These are phyloP conservation scores for Monosporozyma unispora DNA, from an alignment of 805 yeast species.

Conservation along the genomic window DNA sequence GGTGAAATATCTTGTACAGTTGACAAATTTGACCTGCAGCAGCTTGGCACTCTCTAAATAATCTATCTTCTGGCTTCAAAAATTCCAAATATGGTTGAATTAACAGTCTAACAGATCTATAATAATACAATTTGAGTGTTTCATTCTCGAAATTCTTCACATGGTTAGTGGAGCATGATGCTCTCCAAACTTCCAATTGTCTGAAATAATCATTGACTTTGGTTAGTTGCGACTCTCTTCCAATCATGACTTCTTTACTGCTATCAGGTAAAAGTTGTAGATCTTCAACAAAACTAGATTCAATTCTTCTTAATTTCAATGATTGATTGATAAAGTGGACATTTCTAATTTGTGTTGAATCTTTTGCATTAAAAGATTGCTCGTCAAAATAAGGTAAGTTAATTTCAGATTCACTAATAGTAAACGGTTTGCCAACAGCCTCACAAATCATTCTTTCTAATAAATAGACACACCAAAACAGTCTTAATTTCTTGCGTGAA, in stretches of 20 bases:
- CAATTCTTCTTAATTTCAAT: slow-evolving; percentile 48
- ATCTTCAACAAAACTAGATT: slow-evolving; percentile 48
- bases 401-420: slow-evolving; percentile 41
- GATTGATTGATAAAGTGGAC: slow-evolving; percentile 48
- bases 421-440: slow-evolving; percentile 51
- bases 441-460: slow-evolving; percentile 53
- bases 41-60: slow-evolving; percentile 59
- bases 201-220: slow-evolving; percentile 47
- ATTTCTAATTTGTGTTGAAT: slow-evolving; percentile 25
- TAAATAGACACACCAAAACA: slow-evolving; percentile 59
- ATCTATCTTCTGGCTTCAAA: slow-evolving; percentile 49
- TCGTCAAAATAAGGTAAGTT: slow-evolving; percentile 44
- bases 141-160: slow-evolving; percentile 46
- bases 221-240: slow-evolving; percentile 41
- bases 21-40: slow-evolving; percentile 67
- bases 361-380: slow-evolving; percentile 27
- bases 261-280: slow-evolving; percentile 33
- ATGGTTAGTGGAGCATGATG: slow-evolving; percentile 22
- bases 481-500: slow-evolving; percentile 38
- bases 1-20: slow-evolving; percentile 52
- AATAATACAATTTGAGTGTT: slow-evolving; percentile 49
- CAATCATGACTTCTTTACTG: slow-evolving; percentile 15
- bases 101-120: slow-evolving; percentile 48
- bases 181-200: slow-evolving; percentile 44
- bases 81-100: slow-evolving; percentile 58